Evolutionary conservation across 2,329 filamentous ascomycete species (phyloP), one percentile per base, ranked within the genome.

Genomic region (Aspergillus uvarum): DNA sequence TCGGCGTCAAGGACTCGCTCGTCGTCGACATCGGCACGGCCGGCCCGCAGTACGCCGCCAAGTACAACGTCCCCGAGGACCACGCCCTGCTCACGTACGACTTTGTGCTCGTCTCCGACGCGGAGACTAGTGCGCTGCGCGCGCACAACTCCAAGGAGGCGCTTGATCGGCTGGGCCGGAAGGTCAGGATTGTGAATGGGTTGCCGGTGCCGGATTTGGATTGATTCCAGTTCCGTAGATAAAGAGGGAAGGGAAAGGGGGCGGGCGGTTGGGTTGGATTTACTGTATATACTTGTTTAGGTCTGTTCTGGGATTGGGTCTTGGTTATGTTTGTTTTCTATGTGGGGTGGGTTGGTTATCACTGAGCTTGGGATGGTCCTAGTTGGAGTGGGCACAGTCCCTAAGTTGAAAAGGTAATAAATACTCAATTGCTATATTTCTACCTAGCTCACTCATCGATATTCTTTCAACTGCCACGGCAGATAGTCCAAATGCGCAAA

Each of bases 1-100:
- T 96, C 68, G 91, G 91, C 21, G 91, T 96, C 59, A 96, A 96
- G 74, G 83, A 91, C 71, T 91, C 88, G 29, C 80, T 96, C 12
- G 78, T 91, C n/a, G 82, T 92, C 14, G 88, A 91, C 65, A 78
- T 86, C 76, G 66, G 81, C 62, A 77, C 82, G 69, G 79, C 85
- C 66, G 75, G 81, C 72, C 71, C 76, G 0, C 81, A 81, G 49
- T 82, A 82, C 59, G 85, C 88, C 0, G 74, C 80, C 65, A 79
- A 85, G 68, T 90, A 92, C 70, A 82, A 79, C 16, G 85, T 92
- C 5, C 73, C 83, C 32, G 85, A 88, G 65, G 89, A 85, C 8
- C 83, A 80, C 22, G 85, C 85, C 72, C 68, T 91, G 63, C 73
- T 92, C 51, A 84, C 79, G 55, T 89, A 92, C 66, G 88, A 94